Percentiles rank a stretch among this genome's conserved stretches.
phyloP scores from a whole-genome alignment of 495 filamentous ascomycete species.

The Xylaria intraflava region DNA sequence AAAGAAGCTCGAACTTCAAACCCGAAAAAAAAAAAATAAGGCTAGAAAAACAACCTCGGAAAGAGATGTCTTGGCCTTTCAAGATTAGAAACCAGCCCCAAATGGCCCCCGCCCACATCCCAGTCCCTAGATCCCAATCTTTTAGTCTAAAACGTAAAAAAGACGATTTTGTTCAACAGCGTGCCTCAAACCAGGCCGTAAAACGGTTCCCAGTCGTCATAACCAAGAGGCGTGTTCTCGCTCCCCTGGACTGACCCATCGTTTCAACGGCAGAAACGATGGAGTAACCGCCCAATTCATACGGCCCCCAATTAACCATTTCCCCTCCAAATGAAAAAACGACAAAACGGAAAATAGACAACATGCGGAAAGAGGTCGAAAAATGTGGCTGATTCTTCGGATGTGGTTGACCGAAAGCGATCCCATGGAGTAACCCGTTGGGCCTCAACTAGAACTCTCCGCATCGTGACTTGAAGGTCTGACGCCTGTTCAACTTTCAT shows the following conservation, averaged over 20 bases:
- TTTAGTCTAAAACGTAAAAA: conserved; percentile 17
- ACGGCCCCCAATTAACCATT: not conserved
- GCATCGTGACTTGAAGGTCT: not conserved
- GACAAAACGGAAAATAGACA: not conserved
- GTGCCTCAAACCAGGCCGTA: conserved; percentile 6
- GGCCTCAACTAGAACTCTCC: not conserved
- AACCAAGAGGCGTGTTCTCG: not conserved
- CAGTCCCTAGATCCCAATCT: conserved; percentile 1
- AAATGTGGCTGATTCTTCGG: not conserved
- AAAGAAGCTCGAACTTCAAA: conserved; percentile 8
- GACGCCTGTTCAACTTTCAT: not conserved
- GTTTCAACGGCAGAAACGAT: conserved; percentile 1
- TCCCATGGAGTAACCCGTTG: not conserved
- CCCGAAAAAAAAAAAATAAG: conserved; percentile 14
- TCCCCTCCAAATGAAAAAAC: not conserved
- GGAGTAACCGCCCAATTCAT: conserved; percentile 6
- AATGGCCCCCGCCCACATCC: not conserved
- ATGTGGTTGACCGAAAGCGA: not conserved
- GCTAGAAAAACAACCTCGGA: conserved; percentile 6
- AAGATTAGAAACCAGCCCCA: conserved; percentile 7
- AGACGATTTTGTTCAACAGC: conserved; percentile 8
- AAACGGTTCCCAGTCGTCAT: not conserved
- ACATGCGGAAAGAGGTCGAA: not conserved
- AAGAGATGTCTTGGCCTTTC: conserved; percentile 16
- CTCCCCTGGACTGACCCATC: not conserved